Evolutionary conservation across 1,139 yeast genomes (phyloP).

Genomic region (Blastobotrys apis): DNA sequence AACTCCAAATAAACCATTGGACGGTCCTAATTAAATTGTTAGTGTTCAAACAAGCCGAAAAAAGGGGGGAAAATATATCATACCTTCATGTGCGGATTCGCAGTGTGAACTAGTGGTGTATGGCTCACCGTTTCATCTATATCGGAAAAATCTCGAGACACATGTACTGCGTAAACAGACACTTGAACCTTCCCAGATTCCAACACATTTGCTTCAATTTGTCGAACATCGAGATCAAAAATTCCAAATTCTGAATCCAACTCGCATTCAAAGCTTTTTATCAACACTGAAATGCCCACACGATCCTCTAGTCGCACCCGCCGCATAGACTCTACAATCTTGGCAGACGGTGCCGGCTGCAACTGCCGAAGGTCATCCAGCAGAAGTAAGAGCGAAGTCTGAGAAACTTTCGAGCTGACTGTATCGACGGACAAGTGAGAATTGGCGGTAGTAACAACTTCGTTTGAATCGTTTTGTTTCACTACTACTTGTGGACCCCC

Average conservation of each 20-base stretch:
- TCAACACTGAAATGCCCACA: background rate
- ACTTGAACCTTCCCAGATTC: slow-evolving; percentile 14
- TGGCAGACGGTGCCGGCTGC: background rate
- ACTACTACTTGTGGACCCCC: slow-evolving; percentile 10
- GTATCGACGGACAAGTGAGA: slow-evolving; percentile 13
- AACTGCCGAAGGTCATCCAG: background rate
- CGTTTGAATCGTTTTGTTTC: slow-evolving; percentile 16
- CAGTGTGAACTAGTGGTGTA: slow-evolving; percentile 23
- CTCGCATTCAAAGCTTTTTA: slow-evolving; percentile 12
- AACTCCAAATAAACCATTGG: slow-evolving; percentile 25
- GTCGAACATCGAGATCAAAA: slow-evolving; percentile 30
- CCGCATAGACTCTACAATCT: background rate
- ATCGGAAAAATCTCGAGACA: slow-evolving; percentile 24
- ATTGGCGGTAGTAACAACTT: slow-evolving; percentile 9
- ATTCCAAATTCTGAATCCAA: slow-evolving; percentile 20
- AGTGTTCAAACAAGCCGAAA: background rate
- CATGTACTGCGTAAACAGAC: slow-evolving; percentile 16
- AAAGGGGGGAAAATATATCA: too few species aligned
- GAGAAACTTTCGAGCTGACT: slow-evolving; percentile 7
- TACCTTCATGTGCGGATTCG: slow-evolving; percentile 25
- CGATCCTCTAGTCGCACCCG: slow-evolving; percentile 6
- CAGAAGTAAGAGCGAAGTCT: background rate
- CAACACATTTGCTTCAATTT: slow-evolving; percentile 22
- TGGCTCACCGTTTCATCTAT: slow-evolving; percentile 20
- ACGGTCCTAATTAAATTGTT: slow-evolving; percentile 14